phyloP scores from a whole-genome alignment of 2,329 filamentous ascomycete genomes.

The Verticillium longisporum region DNA sequence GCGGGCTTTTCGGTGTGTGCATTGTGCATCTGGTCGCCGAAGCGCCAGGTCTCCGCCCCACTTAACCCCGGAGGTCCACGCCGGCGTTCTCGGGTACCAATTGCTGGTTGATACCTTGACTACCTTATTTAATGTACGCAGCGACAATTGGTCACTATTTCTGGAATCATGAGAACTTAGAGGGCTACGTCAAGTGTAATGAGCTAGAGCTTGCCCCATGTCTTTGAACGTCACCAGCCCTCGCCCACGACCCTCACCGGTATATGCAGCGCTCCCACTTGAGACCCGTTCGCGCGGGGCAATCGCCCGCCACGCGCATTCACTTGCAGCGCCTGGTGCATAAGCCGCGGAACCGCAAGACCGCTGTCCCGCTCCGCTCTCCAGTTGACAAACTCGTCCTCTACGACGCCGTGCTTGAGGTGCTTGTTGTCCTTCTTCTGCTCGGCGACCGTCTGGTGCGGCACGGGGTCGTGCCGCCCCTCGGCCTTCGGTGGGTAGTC shows the following conservation, averaged over 20 bases:
- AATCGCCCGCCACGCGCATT: conserved; percentile 43
- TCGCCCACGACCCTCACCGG: conserved; percentile 20
- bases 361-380: conserved; percentile 34
- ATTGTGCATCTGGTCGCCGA: background rate
- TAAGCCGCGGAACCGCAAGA: conserved; percentile 35
- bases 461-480: conserved; percentile 21
- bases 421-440: conserved; percentile 42
- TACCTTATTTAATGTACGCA: no score
- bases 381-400: conserved; percentile 36
- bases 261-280: conserved; percentile 26
- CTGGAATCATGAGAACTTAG: no score
- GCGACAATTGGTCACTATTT: no score
- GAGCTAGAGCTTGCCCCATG: no score
- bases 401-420: conserved; percentile 29
- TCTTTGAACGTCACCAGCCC: conserved; percentile 43
- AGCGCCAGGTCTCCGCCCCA: background rate
- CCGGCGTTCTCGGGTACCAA: background rate
- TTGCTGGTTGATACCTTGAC: no score
- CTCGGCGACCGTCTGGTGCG: conserved; percentile 36
- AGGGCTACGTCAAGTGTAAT: no score
- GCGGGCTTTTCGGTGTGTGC: background rate
- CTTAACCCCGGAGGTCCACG: background rate
- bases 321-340: conserved; percentile 44
- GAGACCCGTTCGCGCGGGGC: conserved; percentile 22
- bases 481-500: conserved; percentile 38